Conservation (phyloP, 2,329 filamentous ascomycete genomes). For the Cadophora sp. region DNA sequence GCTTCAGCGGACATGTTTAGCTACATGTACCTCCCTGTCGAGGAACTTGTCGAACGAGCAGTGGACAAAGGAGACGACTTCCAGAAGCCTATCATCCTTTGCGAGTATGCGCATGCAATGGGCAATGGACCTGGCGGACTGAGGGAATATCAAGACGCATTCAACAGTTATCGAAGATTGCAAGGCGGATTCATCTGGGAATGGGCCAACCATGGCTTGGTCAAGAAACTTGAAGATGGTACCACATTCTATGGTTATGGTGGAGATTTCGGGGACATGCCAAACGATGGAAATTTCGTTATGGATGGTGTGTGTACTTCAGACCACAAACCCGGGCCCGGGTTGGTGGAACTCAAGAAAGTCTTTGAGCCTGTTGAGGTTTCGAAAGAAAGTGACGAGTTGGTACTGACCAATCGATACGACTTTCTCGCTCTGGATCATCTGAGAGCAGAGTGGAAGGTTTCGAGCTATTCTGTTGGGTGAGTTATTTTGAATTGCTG, state of each 20-base stretch:
- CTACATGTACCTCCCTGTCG: slow-evolving; percentile 60
- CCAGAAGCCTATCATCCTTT: slow-evolving; percentile 63
- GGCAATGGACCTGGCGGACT: slow-evolving; percentile 76
- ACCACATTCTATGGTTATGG: slow-evolving; percentile 63
- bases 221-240: slow-evolving; percentile 51
- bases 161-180: slow-evolving; percentile 46
- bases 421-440: slow-evolving; percentile 60
- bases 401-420: slow-evolving; percentile 54
- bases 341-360: slow-evolving; percentile 63
- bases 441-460: slow-evolving; percentile 51
- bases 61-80: slow-evolving; percentile 50
- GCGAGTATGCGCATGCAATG: slow-evolving; percentile 70
- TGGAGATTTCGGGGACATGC: slow-evolving; percentile 66
- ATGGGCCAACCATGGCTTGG: slow-evolving; percentile 67
- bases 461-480: slow-evolving; percentile 52
- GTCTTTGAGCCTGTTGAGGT: slow-evolving; percentile 61
- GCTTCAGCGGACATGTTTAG: slow-evolving; percentile 60
- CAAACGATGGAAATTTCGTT: slow-evolving; percentile 66
- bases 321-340: slow-evolving; percentile 61
- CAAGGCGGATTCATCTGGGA: slow-evolving; percentile 63
- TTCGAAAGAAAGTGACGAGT: slow-evolving; percentile 40
- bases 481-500: slow-evolving; percentile 40
- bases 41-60: slow-evolving; percentile 47
- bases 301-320: slow-evolving; percentile 65
- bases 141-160: slow-evolving; percentile 70